Base-by-base conservation (phyloP, 169 alveolate species). In the Cryptosporidium canis region DNA sequence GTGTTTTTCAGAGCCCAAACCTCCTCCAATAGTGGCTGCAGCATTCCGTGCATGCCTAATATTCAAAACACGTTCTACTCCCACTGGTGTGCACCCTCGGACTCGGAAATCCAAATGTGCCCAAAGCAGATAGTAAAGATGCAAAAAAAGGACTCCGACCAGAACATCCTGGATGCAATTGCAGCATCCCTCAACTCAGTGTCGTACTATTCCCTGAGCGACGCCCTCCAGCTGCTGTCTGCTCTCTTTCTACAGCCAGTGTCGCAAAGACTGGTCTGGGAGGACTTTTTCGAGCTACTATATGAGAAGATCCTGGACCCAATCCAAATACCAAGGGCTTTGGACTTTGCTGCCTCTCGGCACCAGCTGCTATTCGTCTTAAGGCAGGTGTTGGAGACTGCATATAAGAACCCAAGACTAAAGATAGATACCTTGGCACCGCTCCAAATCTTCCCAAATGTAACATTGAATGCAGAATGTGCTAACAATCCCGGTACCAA, bases 1-100 rank as follows among this genome's bases (percentile, higher is more conserved):
- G 37, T 77, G n/a, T 77, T 39, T 43, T 55, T 77, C 48, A 77
- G 87, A 41, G 87, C 87, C 6, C 87, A 77, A 39, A 77, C 87
- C 18, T 77, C 66, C 39, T 58, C 72, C 18, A 77, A 77, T 58
- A 77, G 87, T 61, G 87, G 87, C 18, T 77, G 87, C 24, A 58
- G 66, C 27, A 58, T 77, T 24, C 87, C 72, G 21, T 77, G 87
- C 41, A 14, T 27, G 21, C 27, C 87, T 16, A 27, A 58, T 3
- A 24, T 77, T 9, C 35, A 55, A 41, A 55, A 53, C 16, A 39
- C 61, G 37, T 77, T 77, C 33, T 77, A 35, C 21, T 56, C 87
- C 3, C 87, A 77, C 41, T 77, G 87, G 87, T 77, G 87, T 41
- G 31, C 84, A 29, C 27, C 64, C 11, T 48, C 37, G 6, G 37